These are phyloP conservation scores for Combretum micranthum DNA, from an alignment of 345 rosid species.

Conservation along the genomic window DNA sequence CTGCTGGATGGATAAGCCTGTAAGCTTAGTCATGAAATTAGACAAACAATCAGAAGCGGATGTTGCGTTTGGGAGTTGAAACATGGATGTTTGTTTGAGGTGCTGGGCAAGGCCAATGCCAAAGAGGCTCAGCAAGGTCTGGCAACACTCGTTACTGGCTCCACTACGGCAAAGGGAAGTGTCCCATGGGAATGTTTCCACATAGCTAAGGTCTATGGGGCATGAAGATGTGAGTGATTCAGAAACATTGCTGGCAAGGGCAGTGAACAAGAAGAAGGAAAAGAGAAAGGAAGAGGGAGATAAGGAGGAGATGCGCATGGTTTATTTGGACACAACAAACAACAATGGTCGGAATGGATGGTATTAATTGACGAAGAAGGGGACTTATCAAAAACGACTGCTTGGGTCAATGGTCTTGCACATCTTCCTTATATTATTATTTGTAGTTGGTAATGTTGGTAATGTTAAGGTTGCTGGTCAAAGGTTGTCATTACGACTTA, in stretches of 20 bases:
- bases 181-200: conserved; percentile 53
- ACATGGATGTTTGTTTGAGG: conserved; percentile 39
- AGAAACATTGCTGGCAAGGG: conserved; percentile 7
- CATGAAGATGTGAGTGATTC: conserved; percentile 26
- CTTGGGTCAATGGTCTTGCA: too few relatives aligned
- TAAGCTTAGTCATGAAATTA: conserved; percentile 25
- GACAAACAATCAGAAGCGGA: conserved; percentile 35
- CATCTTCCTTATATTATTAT: too few relatives aligned
- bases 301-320: not conserved
- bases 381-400: too few relatives aligned
- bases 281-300: conserved; percentile 6
- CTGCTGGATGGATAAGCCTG: conserved; percentile 21
- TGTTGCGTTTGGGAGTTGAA: conserved; percentile 26
- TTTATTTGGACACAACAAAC: too few relatives aligned
- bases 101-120: conserved; percentile 48
- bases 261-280: conserved; percentile 6
- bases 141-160: conserved; percentile 33
- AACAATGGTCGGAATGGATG: too few relatives aligned
- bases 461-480: too few relatives aligned
- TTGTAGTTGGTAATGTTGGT: too few relatives aligned
- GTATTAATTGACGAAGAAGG: too few relatives aligned
- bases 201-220: conserved; percentile 47
- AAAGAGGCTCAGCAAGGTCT: conserved; percentile 37
- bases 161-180: conserved; percentile 24
- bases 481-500: too few relatives aligned